Evolutionary conservation across 352 stramenopile genomes (phyloP), one percentile per base, ranked within the genome.

Genomic region (Phytophthora quininea): DNA sequence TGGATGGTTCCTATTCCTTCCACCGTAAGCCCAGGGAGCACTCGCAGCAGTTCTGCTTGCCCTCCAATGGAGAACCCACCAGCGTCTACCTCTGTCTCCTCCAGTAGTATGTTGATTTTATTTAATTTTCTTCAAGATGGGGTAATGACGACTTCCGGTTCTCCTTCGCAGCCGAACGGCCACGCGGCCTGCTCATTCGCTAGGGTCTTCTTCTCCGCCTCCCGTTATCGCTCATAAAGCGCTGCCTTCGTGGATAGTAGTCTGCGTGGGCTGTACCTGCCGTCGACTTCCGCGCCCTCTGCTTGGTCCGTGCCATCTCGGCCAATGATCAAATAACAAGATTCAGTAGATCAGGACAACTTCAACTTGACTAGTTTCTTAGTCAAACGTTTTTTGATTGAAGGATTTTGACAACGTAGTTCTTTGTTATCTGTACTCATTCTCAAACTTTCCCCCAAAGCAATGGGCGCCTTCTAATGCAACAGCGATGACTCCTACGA

Each of bases 161-260:
- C 24, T 37, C 47, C 47, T 37, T 53, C 47, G 47, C 47, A 53
- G 19, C 47, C 47, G 19, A 53, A 53, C 2, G 47, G 47, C 47
- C 47, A 53, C 5, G 3, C 24, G 27, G 46, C 6, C 43, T 7
- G 15, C 43, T 51, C 11, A 14, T n/a, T 29, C 3, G 2, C 43
- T 49, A 4, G 9, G 19, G 43, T 1, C 19, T 49, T 12, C 3
- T n/a, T 19, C 43, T 11, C 6, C 10, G 35, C 12, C 24, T 29
- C 19, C 19, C 40, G 4, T 47, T 24, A 2, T 47, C 40, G 19
- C 40, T 47, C 35, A 40, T 11, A 11, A 40, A 8, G 40, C 12
- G 40, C 40, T 6, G 40, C 40, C 12, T 47, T 47, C 4, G 6
- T 19, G 10, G 40, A 9, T 9, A 47, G 40, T 24, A 19, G 15